Evolutionary conservation across 2,329 filamentous ascomycete genomes (phyloP), one percentile per base, ranked within the genome.

Genomic region (Pestalotiopsis fici): DNA sequence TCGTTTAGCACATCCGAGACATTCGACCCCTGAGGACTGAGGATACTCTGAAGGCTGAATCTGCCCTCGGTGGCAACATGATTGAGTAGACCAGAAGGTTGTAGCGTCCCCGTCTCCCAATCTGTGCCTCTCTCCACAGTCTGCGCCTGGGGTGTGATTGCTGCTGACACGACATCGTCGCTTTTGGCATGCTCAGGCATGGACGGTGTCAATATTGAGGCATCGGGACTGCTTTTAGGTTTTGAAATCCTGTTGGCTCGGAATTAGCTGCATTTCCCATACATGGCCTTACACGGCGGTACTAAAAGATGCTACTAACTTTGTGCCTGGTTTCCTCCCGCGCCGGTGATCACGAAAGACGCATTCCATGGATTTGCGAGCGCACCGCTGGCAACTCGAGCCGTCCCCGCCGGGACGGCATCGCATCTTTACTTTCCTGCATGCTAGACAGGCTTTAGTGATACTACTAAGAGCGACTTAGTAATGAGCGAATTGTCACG

Each of bases 401-500:
- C 67, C 70, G 35, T 68, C 69, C 18, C 65, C 66, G 18, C 69
- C 71, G 7, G 72, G 67, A 15, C 69, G 71, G 66, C 80, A 82
- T 65, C 78, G 81, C 76, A 81, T 79, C 69, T 82, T 82, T 18
- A 81, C 76, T 23, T 72, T 78, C 56, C 80, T 74, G 65, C 80
- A 82, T 67, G 74, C 69, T 9, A 80, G 73, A 67, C 80, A 82
- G 27, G 80, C 80, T 35, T 59, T 65, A 11, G 25, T 65, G 56
- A 43, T 59, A 25, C 55, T 65, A n/a, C 18, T n/a, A n/a, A n/a
- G 23, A 6, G 55, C 6, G 21, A 57, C 15, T 31, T 15, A 18
- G 55, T 27, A 13, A 15, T 9, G 4, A 27, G 12, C 9, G 23
- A 31, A 11, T 15, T 15, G 7, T 7, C 11, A 57, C 23, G 55